These are phyloP conservation scores for Alternaria metachromatica DNA, from an alignment of 2,329 filamentous ascomycete species.

Conservation along the genomic window DNA sequence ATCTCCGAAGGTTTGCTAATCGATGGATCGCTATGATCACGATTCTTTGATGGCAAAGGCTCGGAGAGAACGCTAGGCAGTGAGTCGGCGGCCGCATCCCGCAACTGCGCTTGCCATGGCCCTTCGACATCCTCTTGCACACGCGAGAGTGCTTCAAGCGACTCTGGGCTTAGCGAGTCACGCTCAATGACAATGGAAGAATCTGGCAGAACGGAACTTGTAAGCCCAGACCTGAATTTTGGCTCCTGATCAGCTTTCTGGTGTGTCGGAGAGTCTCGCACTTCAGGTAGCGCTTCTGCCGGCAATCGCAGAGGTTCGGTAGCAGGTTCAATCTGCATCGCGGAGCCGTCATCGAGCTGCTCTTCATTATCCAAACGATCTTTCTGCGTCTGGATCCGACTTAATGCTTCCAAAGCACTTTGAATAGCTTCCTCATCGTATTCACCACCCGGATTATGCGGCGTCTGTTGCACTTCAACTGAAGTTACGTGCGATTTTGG, in stretches of 20 bases:
- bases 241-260: neutral
- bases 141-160: neutral
- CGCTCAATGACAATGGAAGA: neutral
- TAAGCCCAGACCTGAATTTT: neutral
- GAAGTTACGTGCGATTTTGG: neutral
- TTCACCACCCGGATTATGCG: too few relatives aligned
- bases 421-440: neutral
- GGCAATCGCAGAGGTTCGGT: neutral
- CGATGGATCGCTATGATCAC: neutral
- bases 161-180: neutral
- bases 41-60: neutral
- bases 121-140: neutral
- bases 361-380: neutral
- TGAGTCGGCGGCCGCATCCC: neutral
- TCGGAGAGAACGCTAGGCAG: neutral
- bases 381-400: neutral
- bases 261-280: neutral
- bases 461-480: neutral
- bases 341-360: neutral
- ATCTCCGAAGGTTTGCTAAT: neutral
- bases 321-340: too few relatives aligned
- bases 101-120: constrained; percentile 1
- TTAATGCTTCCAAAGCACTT: neutral
- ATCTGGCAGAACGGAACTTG: neutral
- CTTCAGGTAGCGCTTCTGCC: neutral